These are phyloP conservation scores for Diphasiastrum complanatum DNA, from an alignment of 83 land plant species.

Conservation along the genomic window DNA sequence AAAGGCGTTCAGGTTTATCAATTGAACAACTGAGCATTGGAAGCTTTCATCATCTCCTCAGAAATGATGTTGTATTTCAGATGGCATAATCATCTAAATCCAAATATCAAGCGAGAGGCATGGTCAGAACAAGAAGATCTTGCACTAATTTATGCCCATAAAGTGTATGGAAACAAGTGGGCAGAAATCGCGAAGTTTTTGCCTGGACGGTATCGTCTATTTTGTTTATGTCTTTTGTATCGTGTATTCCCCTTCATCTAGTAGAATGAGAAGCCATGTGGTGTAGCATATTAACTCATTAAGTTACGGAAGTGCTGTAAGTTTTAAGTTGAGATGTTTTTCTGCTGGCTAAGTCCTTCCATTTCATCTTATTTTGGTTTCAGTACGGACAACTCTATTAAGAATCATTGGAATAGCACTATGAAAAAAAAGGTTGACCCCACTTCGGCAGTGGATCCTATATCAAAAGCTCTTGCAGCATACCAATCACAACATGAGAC, in stretches of 20 bases:
- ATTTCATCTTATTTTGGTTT: neutral
- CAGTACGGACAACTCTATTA: constrained; percentile 98
- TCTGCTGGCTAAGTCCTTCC: neutral
- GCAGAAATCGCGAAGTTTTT: constrained; percentile 79
- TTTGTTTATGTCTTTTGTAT: constrained; percentile 8
- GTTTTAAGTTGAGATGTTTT: neutral
- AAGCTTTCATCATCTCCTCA: neutral
- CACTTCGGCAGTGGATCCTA: constrained; percentile 38
- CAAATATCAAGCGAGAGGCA: constrained; percentile 80
- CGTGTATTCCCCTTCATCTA: no score
- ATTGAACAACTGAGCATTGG: no score
- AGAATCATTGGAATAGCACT: constrained; percentile 92
- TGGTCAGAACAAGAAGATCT: constrained; percentile 92
- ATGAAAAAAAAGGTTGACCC: constrained; percentile 75
- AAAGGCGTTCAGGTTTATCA: no score
- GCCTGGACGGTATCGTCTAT: constrained; percentile 53
- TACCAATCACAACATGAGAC: constrained; percentile 31
- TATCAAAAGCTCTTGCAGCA: constrained; percentile 28
- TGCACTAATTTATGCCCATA: constrained; percentile 70
- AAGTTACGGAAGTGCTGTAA: neutral
- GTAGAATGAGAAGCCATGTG: no score
- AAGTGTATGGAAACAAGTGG: constrained; percentile 89
- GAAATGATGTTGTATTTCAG: constrained; percentile 5
- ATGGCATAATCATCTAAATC: constrained; percentile 98
- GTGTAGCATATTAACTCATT: neutral